These are phyloP conservation scores for Trichoderma koningiopsis DNA, from an alignment of 2,329 filamentous ascomycete species.

Conservation along the genomic window DNA sequence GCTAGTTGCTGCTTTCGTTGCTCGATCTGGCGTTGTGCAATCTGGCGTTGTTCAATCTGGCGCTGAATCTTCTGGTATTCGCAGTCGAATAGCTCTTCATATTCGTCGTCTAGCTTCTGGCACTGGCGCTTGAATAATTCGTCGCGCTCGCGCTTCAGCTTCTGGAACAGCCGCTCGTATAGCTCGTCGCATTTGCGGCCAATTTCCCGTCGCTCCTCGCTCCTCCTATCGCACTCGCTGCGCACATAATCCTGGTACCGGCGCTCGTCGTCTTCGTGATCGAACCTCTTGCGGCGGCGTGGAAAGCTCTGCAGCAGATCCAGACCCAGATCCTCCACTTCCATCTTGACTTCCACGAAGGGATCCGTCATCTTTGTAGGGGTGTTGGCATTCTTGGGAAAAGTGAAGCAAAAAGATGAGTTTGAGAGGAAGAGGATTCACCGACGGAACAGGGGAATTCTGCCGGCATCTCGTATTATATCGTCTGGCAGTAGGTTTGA, in stretches of 20 bases:
- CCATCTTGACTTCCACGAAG: background rate
- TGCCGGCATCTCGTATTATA: background rate
- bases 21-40: background rate
- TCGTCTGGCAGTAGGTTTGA: background rate
- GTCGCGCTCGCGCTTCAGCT: slow-evolving; percentile 14
- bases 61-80: slow-evolving; percentile 6
- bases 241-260: slow-evolving; percentile 1
- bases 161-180: background rate
- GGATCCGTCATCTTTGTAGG: slow-evolving; percentile 3
- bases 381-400: background rate
- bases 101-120: background rate
- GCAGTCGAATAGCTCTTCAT: slow-evolving; percentile 9
- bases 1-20: background rate
- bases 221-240: background rate
- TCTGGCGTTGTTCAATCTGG: background rate
- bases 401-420: background rate
- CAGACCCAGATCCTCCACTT: background rate
- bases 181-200: slow-evolving; percentile 4
- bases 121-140: background rate
- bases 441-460: background rate
- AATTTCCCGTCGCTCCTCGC: background rate
- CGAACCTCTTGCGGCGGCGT: slow-evolving; percentile 12
- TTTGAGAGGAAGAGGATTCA: background rate
- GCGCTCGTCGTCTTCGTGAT: slow-evolving; percentile 8
- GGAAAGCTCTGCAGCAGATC: slow-evolving; percentile 7